phyloP scores from a whole-genome alignment of 2,329 filamentous ascomycete genomes.

The Sclerotinia trifoliorum region DNA sequence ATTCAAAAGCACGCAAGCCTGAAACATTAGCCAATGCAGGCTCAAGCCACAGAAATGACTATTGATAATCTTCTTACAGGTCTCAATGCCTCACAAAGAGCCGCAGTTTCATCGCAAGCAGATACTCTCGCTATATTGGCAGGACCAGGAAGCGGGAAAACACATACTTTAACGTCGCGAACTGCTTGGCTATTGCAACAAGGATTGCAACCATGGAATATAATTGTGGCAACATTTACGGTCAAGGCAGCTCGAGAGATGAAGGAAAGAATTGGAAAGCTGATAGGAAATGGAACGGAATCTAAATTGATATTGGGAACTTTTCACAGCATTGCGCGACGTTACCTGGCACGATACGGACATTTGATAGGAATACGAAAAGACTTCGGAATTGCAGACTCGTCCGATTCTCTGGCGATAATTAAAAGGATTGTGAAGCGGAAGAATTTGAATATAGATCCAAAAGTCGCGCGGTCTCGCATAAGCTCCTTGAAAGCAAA shows the following conservation, averaged over 20 bases:
- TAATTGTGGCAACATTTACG: conserved; percentile 95
- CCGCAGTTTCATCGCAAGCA: conserved; percentile 62
- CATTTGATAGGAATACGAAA: conserved; percentile 76
- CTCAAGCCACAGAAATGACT: conserved; percentile 31
- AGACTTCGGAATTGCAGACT: conserved; percentile 89
- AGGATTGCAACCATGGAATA: conserved; percentile 75
- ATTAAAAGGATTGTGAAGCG: conserved; percentile 80
- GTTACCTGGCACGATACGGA: conserved; percentile 82
- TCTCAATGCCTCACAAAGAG: conserved; percentile 62
- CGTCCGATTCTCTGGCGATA: conserved; percentile 74
- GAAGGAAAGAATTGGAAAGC: conserved; percentile 77
- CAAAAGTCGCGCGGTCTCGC: conserved; percentile 66
- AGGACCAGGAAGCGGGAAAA: conserved; percentile 78
- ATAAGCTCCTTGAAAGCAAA: conserved; percentile 69
- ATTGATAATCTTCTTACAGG: conserved; percentile 50
- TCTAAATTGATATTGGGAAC: conserved; percentile 82
- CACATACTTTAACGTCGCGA: conserved; percentile 88
- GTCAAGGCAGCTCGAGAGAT: conserved; percentile 94
- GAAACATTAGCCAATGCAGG: neutral
- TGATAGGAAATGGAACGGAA: conserved; percentile 76
- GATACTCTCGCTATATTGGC: conserved; percentile 62
- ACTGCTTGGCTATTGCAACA: conserved; percentile 83
- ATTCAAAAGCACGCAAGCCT: neutral
- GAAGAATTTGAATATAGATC: conserved; percentile 65
- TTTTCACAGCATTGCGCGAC: conserved; percentile 87